Percentiles rank a stretch among this genome's conserved stretches.
Conservation (phyloP, 345 rosid genomes). For the Murraya koenigii region DNA sequence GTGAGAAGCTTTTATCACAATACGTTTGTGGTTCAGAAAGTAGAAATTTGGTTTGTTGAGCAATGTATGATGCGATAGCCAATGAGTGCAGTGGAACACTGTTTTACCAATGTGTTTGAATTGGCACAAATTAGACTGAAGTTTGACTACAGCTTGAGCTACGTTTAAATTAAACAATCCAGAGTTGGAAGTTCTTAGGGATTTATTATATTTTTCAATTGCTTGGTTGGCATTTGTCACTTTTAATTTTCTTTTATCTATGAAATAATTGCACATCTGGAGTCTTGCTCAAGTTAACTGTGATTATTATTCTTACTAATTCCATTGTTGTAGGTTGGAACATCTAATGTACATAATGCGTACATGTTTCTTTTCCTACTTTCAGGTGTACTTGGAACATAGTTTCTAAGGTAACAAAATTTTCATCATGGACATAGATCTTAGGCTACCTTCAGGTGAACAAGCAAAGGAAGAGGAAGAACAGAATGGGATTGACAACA, state of each 20-base stretch:
- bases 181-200: conserved; percentile 4
- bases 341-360: not conserved
- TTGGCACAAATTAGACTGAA: not conserved
- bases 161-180: not conserved
- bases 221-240: not conserved
- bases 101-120: not conserved
- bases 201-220: not conserved
- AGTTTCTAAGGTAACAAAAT: not conserved
- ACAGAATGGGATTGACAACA: conserved; percentile 36
- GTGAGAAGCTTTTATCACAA: not conserved
- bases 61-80: not conserved
- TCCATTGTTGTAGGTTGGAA: not conserved
- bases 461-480: conserved; percentile 47
- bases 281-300: not conserved
- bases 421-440: conserved; percentile 54
- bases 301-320: not conserved
- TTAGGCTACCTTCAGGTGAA: conserved; percentile 60
- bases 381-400: conserved; percentile 6
- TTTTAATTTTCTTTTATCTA: not conserved
- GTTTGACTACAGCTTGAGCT: not conserved
- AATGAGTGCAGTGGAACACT: not conserved
- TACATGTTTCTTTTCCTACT: not conserved
- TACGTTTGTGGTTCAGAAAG: not conserved
- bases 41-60: not conserved
- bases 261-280: not conserved